phyloP scores from a whole-genome alignment of 2,329 filamentous ascomycete species.

The Fusarium avenaceum region DNA sequence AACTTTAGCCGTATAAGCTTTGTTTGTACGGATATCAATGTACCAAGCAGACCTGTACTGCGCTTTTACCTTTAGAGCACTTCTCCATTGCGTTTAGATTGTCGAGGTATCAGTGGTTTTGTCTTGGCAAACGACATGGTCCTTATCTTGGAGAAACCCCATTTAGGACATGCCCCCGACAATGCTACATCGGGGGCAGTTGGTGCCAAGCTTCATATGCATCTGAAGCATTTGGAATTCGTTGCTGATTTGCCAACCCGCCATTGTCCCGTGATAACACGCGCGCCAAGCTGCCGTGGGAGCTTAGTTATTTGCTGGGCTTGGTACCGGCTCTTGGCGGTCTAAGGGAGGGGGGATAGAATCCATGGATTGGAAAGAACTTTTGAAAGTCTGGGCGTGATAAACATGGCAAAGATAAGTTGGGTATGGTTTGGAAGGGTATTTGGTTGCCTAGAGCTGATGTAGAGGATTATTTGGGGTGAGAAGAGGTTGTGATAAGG shows the following conservation, averaged over 20 bases:
- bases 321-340: constrained; percentile 20
- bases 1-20: neutral
- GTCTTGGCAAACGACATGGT: constrained; percentile 17
- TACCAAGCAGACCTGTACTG: neutral
- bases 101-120: constrained; percentile 11
- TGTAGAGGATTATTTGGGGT: neutral
- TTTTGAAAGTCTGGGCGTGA: constrained; percentile 43
- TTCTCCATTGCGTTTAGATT: neutral
- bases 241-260: constrained; percentile 25
- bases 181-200: constrained; percentile 16
- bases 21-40: neutral
- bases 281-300: constrained; percentile 30
- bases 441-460: neutral
- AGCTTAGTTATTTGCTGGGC: constrained; percentile 21
- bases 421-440: neutral
- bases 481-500: constrained; percentile 10
- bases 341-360: neutral
- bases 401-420: constrained; percentile 36
- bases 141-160: constrained; percentile 31
- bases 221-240: constrained; percentile 4
- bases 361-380: constrained; percentile 30
- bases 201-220: constrained; percentile 27
- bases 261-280: constrained; percentile 36
- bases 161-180: constrained; percentile 33
- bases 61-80: too few species aligned